Base-by-base conservation (phyloP, 805 yeast species). In the Spathaspora boniae region DNA sequence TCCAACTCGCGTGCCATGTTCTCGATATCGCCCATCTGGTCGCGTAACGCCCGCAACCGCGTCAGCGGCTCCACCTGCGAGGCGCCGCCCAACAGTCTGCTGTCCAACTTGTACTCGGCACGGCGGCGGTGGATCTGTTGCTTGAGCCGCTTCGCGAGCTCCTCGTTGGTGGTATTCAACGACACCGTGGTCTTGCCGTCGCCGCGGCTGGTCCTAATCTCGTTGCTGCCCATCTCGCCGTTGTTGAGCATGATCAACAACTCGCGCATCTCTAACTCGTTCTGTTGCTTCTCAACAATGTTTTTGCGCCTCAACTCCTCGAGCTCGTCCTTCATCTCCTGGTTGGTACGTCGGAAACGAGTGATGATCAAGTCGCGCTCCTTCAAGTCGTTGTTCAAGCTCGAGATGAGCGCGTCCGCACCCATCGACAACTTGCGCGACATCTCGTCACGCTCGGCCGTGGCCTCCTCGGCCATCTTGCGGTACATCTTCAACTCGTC, bases 1-100 rank as follows among this genome's bases (percentile, higher is more conserved):
- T 91, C 97, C 40, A 91, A 68, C 50, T 83, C 85, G 41, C 94
- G 66, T 0, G 96, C 96, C 64, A 86, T 85, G 31, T 76, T 74
- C 53, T 86, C 95, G 35, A 89, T 70, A 43, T 77, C 81, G 40
- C 85, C 94, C 95, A 87, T 87, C 53, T 82, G 75, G 48, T 82
- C 86, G 37, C 96, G 70, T 47, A 89, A 67, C 29, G 77, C 80
- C 41, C 93, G 71, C 34, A 88, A 61, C 44, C 91, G 68, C 3
- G 83, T 74, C 48, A 83, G 82, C 3, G 96, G 95, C 53, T 86
- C 95, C 18, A 80, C 74, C 19, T 71, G 67, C 9, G 72, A 52
- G 3, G 37, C 16, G n/a, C 37, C 37, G 32, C 77, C 78, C 61
- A 64, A 72, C 45, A 61, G 59, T 29, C 66, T 54, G 40, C 64